Percentiles rank a stretch among this genome's conserved stretches.
Conservation (phyloP, 371 early-diverging fungal species). For the Apophysomyces variabilis region DNA sequence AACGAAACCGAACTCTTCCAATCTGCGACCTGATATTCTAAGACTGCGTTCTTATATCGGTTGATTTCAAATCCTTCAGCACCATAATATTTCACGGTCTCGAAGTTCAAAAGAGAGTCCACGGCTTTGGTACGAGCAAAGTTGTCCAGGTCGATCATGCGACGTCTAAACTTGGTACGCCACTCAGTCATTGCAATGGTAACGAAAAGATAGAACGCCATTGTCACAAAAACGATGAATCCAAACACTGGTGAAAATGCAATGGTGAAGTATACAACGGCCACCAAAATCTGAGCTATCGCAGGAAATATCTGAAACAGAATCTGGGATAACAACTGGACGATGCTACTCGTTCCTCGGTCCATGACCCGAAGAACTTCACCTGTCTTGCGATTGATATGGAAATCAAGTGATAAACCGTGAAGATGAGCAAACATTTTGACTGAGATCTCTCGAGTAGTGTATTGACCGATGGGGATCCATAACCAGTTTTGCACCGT, state of each 20-base stretch:
- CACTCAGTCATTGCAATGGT: conserved; percentile 92
- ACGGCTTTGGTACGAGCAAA: conserved; percentile 79
- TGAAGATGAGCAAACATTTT: conserved; percentile 89
- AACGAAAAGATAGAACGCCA: conserved; percentile 80
- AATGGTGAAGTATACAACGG: conserved; percentile 71
- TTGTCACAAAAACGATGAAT: conserved; percentile 83
- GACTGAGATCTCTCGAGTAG: conserved; percentile 86
- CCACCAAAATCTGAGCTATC: conserved; percentile 85
- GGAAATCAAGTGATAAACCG: conserved; percentile 83
- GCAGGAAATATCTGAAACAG: conserved; percentile 91
- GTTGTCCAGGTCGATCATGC: conserved; percentile 77
- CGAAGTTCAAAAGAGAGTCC: conserved; percentile 94
- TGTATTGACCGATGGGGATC: conserved; percentile 92
- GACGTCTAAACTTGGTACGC: conserved; percentile 86
- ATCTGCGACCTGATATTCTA: conserved; percentile 83
- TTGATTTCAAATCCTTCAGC: conserved; percentile 81
- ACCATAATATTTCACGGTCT: conserved; percentile 92
- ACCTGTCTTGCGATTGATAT: conserved; percentile 94
- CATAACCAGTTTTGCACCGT: conserved; percentile 82
- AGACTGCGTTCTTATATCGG: conserved; percentile 77
- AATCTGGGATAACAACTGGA: conserved; percentile 79
- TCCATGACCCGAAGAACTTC: conserved; percentile 89
- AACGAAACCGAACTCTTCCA: conserved; percentile 71
- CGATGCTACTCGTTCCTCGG: conserved; percentile 83
- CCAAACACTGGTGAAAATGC: conserved; percentile 82